Evolutionary conservation across 805 yeast genomes (phyloP), one percentile per base, ranked within the genome.

Genomic region (Myxozyma nipponensis): DNA sequence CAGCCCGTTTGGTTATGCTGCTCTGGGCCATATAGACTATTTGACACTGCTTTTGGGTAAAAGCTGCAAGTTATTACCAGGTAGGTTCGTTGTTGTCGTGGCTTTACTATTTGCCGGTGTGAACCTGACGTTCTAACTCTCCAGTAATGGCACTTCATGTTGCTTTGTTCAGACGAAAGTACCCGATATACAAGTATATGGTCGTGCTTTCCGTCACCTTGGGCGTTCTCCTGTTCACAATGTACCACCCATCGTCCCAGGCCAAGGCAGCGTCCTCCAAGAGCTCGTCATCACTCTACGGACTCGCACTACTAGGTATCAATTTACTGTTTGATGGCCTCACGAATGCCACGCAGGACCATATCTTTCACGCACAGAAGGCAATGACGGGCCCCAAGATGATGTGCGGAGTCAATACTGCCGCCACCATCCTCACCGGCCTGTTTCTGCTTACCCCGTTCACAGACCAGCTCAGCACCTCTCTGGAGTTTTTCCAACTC

Each of bases 271-370:
- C 56, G 21, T 57, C 68, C 10, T 79, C 77, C 0, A 54, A 57
- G n/a, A 56, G 67, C 7, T 79, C 78, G 0, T 49, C 61, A 22
- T 62, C 65, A 18, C 18, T 67, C 0, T 62, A 78, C 21, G 98
- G 98, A 0, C 69, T 87, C 57, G 59, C 67, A 0, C 77, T 83
- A 50, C 72, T 91, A 35, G 57, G 71, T 0, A 66, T 70, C 1
- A 85, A 93, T 36, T 76, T 93, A 66, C 67, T 91, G 18, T 72
- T 93, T 26, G 98, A 91, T 66, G 98, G 98, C 1, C 71, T 90
- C 50, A 90, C 95, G 21, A 93, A 91, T 69, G 86, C 96, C 2
- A 83, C 96, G 0, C 98, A 91, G 67, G 98, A 91, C 69, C 81
- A 83, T 49, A 67, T 93, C 65, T 84, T 91, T 66, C 77, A 77